phyloP scores from a whole-genome alignment of 2,329 filamentous ascomycete species.

The Paradendryphiella salina region DNA sequence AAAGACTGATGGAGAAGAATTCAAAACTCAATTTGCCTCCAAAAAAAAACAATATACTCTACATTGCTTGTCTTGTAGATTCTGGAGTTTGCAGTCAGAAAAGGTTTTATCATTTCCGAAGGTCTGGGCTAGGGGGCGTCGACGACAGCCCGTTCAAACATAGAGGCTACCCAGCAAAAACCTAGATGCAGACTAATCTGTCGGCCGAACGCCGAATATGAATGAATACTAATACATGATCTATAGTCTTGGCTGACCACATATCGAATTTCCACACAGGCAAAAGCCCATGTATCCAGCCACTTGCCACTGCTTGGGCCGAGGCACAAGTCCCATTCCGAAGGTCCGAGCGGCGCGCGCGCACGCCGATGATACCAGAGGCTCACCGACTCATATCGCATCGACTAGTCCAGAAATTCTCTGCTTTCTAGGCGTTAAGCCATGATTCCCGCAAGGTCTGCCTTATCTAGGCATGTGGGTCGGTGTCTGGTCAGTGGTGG shows the following conservation, averaged over 20 bases:
- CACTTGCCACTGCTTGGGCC: slow-evolving; percentile 12
- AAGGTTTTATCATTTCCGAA: neutral
- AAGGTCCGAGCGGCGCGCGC: slow-evolving; percentile 16
- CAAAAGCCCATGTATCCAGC: slow-evolving; percentile 6
- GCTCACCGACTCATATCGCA: slow-evolving; percentile 20
- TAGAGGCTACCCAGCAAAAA: neutral
- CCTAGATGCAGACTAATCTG: neutral
- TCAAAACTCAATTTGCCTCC: neutral
- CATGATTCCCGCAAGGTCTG: slow-evolving; percentile 33
- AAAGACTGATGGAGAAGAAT: neutral
- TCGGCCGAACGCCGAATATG: slow-evolving; percentile 1
- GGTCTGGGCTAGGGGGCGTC: neutral
- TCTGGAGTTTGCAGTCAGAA: neutral
- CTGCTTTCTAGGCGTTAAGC: slow-evolving; percentile 19
- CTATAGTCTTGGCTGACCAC: slow-evolving; percentile 3
- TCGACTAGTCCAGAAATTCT: slow-evolving; percentile 12
- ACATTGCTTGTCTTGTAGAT: neutral
- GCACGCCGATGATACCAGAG: slow-evolving; percentile 6
- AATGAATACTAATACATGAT: neutral
- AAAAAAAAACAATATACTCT: neutral
- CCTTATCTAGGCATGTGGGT: slow-evolving; percentile 36
- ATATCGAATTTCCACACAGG: neutral
- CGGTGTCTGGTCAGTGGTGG: slow-evolving; percentile 4
- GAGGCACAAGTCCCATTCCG: slow-evolving; percentile 16
- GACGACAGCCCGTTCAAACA: neutral